Percentiles rank a stretch among this genome's conserved stretches.
Evolutionary conservation across 2,329 filamentous ascomycete genomes (phyloP).

Genomic region (Trematosphaeria pertusa): DNA sequence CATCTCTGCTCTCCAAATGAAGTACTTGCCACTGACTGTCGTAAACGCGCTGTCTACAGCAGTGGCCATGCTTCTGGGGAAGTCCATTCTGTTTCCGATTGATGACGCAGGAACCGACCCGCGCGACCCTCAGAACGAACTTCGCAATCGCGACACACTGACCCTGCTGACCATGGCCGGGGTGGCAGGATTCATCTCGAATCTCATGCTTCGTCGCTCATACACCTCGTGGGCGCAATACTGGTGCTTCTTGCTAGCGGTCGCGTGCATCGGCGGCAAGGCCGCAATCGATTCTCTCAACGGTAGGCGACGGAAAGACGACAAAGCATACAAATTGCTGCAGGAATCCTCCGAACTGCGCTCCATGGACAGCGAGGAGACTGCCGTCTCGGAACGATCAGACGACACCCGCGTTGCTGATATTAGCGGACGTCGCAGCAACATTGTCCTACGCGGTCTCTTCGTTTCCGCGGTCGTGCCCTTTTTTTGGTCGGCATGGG

Average conservation of each 20-base stretch:
- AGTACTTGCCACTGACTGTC: slow-evolving; percentile 14
- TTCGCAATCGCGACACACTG: slow-evolving; percentile 11
- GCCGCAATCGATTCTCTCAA: not conserved
- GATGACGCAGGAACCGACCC: not conserved
- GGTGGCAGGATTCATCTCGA: slow-evolving; percentile 20
- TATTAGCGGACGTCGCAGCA: not conserved
- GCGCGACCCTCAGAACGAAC: not conserved
- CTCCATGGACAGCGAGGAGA: slow-evolving; percentile 10
- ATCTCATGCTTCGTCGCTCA: slow-evolving; percentile 26
- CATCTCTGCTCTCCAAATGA: slow-evolving; percentile 11
- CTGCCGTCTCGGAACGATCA: not conserved
- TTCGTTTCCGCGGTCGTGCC: slow-evolving; percentile 15
- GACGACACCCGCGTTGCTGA: not conserved
- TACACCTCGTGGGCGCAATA: slow-evolving; percentile 26
- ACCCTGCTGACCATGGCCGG: slow-evolving; percentile 19
- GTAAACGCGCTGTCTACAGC: slow-evolving; percentile 23
- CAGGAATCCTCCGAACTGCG: not conserved
- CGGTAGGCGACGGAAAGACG: slow-evolving; percentile 4
- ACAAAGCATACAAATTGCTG: slow-evolving; percentile 8
- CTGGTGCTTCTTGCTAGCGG: slow-evolving; percentile 22
- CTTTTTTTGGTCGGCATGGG: slow-evolving; percentile 24
- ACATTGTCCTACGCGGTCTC: slow-evolving; percentile 5
- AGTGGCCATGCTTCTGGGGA: slow-evolving; percentile 20
- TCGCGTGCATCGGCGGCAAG: slow-evolving; percentile 9
- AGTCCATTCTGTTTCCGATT: slow-evolving; percentile 25